A percentile compares a stretch with the other conserved stretches of the same genome.
Conservation (phyloP, 352 stramenopile species). For the Pythium brassicae region DNA sequence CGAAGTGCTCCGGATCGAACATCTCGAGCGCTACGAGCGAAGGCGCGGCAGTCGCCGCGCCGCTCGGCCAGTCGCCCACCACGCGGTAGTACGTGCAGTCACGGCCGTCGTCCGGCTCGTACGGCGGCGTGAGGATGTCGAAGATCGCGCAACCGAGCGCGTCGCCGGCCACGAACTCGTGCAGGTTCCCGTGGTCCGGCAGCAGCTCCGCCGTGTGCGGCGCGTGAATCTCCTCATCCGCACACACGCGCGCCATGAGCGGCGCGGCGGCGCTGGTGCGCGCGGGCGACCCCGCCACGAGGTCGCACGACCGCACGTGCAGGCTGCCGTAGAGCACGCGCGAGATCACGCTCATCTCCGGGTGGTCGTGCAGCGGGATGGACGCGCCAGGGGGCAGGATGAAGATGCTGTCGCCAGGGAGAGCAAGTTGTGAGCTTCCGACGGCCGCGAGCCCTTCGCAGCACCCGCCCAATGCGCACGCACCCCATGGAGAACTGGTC, state of each 20-base stretch:
- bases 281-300: slow-evolving; percentile 18
- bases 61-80: slow-evolving; percentile 16
- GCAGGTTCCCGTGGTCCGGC: slow-evolving; percentile 67
- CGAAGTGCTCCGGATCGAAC: slow-evolving; percentile 50
- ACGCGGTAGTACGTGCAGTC: slow-evolving; percentile 77
- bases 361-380: slow-evolving; percentile 81
- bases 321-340: slow-evolving; percentile 74
- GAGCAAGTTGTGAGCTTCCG: neutral
- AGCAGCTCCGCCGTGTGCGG: slow-evolving; percentile 69
- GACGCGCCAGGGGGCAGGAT: slow-evolving; percentile 64
- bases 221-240: slow-evolving; percentile 35
- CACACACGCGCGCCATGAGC: slow-evolving; percentile 34
- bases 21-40: slow-evolving; percentile 34
- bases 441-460: neutral
- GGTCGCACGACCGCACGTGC: slow-evolving; percentile 59
- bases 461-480: neutral
- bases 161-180: slow-evolving; percentile 68
- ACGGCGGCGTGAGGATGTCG: slow-evolving; percentile 84
- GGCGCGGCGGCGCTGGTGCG: neutral
- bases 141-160: slow-evolving; percentile 79
- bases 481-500: slow-evolving; percentile 78
- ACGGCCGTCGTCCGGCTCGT: slow-evolving; percentile 54
- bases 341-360: slow-evolving; percentile 82
- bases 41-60: neutral
- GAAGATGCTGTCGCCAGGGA: slow-evolving; percentile 57